Percentiles rank a stretch among this genome's conserved stretches.
Evolutionary conservation across 345 rosid genomes (phyloP).

Genomic region (Passiflora organensis): DNA sequence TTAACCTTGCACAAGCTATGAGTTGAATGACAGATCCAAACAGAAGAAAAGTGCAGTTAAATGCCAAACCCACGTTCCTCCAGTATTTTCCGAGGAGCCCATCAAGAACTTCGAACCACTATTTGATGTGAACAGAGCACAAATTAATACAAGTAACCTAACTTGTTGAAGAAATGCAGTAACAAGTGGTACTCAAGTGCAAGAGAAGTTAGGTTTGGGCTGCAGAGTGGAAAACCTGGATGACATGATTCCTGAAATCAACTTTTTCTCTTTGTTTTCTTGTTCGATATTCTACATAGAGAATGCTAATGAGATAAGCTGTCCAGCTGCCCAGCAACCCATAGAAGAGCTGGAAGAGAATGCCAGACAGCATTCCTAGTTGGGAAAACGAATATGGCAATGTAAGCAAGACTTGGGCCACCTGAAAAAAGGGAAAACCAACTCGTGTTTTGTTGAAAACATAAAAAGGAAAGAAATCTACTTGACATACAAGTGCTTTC

Average conservation of each 20-base stretch:
- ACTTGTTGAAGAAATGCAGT: too few relatives aligned
- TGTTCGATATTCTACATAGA: constrained; percentile 94
- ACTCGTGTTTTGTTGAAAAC: too few relatives aligned
- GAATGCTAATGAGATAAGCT: constrained; percentile 86
- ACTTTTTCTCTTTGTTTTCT: constrained; percentile 92
- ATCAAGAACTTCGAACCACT: constrained; percentile 99
- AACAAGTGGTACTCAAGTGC: too few relatives aligned
- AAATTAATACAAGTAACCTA: too few relatives aligned
- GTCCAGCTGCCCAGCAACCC: constrained; percentile 97
- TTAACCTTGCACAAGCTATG: constrained; percentile 97
- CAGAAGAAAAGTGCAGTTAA: constrained; percentile 97
- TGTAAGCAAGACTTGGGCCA: constrained; percentile 96
- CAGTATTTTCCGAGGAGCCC: constrained; percentile 95
- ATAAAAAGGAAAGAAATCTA: too few relatives aligned
- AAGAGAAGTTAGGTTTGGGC: too few relatives aligned
- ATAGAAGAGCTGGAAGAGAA: constrained; percentile 89
- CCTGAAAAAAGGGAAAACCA: constrained; percentile 44
- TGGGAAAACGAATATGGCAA: constrained; percentile 98
- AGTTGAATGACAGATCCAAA: constrained; percentile 99
- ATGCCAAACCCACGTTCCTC: constrained; percentile 99
- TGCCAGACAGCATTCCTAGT: constrained; percentile 91
- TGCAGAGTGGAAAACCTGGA: constrained; percentile 60
- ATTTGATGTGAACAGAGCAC: not conserved
- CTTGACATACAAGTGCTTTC: too few relatives aligned
- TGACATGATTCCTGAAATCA: constrained; percentile 97